Conservation (phyloP, 257 asterid genomes). For the Nyctanthes arbortristis region DNA sequence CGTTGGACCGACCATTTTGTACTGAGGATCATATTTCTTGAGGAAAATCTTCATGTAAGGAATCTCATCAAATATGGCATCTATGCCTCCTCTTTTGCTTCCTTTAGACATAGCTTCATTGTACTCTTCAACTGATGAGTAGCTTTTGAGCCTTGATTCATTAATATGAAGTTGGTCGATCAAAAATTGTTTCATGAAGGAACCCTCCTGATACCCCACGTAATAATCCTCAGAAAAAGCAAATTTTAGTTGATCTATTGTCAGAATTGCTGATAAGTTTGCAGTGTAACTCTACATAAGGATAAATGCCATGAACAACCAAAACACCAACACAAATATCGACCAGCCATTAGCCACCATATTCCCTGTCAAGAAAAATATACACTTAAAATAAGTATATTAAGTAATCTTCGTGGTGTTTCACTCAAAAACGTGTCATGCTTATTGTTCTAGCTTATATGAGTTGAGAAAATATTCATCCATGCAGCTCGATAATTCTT, state of each 20-base stretch:
- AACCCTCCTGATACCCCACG: slow-evolving; percentile 27
- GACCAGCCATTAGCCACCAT: slow-evolving; percentile 60
- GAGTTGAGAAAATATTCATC: too few relatives aligned
- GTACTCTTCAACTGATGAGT: slow-evolving; percentile 7
- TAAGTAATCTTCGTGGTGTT: too few relatives aligned
- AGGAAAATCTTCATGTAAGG: slow-evolving; percentile 48
- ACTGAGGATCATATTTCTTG: slow-evolving; percentile 23
- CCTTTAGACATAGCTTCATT: slow-evolving; percentile 28
- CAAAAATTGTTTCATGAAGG: slow-evolving; percentile 29
- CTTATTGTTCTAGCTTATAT: too few relatives aligned
- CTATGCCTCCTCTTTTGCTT: slow-evolving; percentile 27
- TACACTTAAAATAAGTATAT: too few relatives aligned
- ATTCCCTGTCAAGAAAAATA: slow-evolving; percentile 37
- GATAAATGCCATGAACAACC: slow-evolving; percentile 25
- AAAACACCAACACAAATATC: slow-evolving; percentile 29
- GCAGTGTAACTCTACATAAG: slow-evolving; percentile 18
- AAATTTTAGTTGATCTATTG: neutral
- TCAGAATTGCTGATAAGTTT: slow-evolving; percentile 5
- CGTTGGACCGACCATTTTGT: slow-evolving; percentile 26
- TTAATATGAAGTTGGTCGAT: slow-evolving; percentile 19
- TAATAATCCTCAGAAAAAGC: neutral
- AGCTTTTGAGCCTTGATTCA: slow-evolving; percentile 21
- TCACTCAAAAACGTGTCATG: neutral
- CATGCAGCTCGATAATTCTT: too few relatives aligned
- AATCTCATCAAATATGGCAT: slow-evolving; percentile 38